Evolutionary conservation across 2,329 filamentous ascomycete genomes (phyloP), one percentile per base, ranked within the genome.

Genomic region (Fusarium irregulare): DNA sequence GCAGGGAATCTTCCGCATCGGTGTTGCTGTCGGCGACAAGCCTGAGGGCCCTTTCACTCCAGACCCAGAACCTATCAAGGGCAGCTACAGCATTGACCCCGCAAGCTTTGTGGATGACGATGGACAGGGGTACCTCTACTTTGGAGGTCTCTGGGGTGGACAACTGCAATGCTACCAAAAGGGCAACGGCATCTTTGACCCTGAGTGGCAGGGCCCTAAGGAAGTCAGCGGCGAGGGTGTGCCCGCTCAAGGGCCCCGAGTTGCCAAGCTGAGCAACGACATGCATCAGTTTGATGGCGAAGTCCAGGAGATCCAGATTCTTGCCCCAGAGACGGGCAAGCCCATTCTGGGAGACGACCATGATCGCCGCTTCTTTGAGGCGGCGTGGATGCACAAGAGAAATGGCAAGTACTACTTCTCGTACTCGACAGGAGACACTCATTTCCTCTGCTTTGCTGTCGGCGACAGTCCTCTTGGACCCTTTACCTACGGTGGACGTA

Each of bases 101-200:
- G 92, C 92, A 14, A 85, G 84, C 34, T 93, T 94, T 68, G 91
- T 94, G 18, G 92, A 94, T 51, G 76, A 81, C 21, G 78, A 81
- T 51, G 78, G 77, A 41, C 68, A 79, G 60, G 78, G 73, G 3
- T 82, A 81, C 60, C 73, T 82, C 30, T 94, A 93, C 79, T 93
- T 94, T 72, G 92, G 92, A 46, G 92, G 92, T 0, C 85, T 94
- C 23, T 94, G 92, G 92, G 92, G 92, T 61, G 92, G 92, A 0
- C 92, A 94, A 80, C 82, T 94, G 69, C 91, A 94, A 79, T 93
- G 91, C 82, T 94, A 92, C 86, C 83, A 85, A 71, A 80, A 78
- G 28, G 86, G 87, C 34, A 79, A 84, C 66, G 80, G 80, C 64
- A 69, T 77, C 30, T 94, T 90, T 75, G 88, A 92, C 71, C 78